Conservation (phyloP, 495 filamentous ascomycete species). For the Penicillium cataractarum region DNA sequence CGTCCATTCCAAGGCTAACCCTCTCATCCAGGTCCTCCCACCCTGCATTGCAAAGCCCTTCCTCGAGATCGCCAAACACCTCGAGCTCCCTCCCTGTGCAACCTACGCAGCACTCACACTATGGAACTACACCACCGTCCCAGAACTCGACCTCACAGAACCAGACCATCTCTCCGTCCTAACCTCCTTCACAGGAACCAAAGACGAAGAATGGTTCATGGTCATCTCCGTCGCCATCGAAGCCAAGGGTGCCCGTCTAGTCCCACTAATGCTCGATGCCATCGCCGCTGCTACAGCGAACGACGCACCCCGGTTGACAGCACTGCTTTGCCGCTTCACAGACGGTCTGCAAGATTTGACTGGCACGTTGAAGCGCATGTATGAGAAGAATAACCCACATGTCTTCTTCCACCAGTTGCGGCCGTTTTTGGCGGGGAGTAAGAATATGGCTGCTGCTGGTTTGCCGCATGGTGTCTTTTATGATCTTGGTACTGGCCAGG, state of each 20-base stretch:
- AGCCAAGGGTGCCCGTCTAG: conserved; percentile 80
- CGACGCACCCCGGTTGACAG: conserved; percentile 66
- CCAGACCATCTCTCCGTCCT: conserved; percentile 82
- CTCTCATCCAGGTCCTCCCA: conserved; percentile 61
- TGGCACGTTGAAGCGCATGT: conserved; percentile 74
- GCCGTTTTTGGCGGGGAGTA: conserved; percentile 89
- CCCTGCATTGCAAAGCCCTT: conserved; percentile 80
- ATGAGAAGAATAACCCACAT: conserved; percentile 82
- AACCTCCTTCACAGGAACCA: conserved; percentile 84
- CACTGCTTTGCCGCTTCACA: conserved; percentile 72
- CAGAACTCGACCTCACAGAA: conserved; percentile 71
- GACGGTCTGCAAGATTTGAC: conserved; percentile 82
- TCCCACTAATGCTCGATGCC: conserved; percentile 82
- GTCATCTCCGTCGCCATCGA: conserved; percentile 94
- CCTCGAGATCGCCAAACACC: conserved; percentile 71
- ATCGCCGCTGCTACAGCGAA: conserved; percentile 69
- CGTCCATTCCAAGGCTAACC: not conserved
- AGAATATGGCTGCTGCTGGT: conserved; percentile 94
- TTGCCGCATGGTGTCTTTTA: conserved; percentile 86
- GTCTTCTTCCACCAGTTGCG: conserved; percentile 91
- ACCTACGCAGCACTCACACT: conserved; percentile 88
- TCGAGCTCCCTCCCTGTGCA: conserved; percentile 89
- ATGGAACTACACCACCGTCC: conserved; percentile 88
- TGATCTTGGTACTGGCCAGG: conserved; percentile 71
- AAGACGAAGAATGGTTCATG: conserved; percentile 98